phyloP scores from a whole-genome alignment of 495 filamentous ascomycete species.

The Aspergillus steynii region DNA sequence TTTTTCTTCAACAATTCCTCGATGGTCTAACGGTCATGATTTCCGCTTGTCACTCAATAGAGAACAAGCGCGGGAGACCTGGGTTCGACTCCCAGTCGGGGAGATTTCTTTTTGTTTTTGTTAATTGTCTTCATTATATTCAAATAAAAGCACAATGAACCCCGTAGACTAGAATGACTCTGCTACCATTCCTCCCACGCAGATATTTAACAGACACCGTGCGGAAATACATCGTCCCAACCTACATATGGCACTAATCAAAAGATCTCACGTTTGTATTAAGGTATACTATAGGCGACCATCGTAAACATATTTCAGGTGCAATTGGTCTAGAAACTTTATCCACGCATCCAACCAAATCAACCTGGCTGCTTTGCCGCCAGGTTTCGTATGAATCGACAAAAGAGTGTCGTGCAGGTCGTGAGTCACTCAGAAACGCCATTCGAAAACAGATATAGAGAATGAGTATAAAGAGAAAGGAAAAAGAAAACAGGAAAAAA shows the following conservation, averaged over 20 bases:
- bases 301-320: conserved; percentile 17
- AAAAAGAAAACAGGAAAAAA: conserved; percentile 15
- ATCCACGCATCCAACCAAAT: conserved; percentile 14
- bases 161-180: no score
- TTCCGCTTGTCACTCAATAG: neutral
- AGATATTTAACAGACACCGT: no score
- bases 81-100: neutral
- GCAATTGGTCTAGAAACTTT: conserved; percentile 19
- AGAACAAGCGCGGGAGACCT: neutral
- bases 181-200: no score
- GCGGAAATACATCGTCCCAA: neutral
- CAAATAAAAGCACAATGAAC: no score
- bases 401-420: conserved; percentile 23
- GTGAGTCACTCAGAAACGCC: conserved; percentile 30
- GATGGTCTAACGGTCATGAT: neutral
- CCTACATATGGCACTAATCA: no score
- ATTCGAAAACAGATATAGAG: conserved; percentile 17
- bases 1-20: neutral
- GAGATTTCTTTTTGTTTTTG: neutral
- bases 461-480: neutral
- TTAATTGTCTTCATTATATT: no score
- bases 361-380: conserved; percentile 5
- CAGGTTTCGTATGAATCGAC: conserved; percentile 17
- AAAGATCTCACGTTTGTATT: conserved; percentile 11
- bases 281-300: conserved; percentile 17